phyloP scores from a whole-genome alignment of 164 flowering plant genomes.

The Stephania japonica region DNA sequence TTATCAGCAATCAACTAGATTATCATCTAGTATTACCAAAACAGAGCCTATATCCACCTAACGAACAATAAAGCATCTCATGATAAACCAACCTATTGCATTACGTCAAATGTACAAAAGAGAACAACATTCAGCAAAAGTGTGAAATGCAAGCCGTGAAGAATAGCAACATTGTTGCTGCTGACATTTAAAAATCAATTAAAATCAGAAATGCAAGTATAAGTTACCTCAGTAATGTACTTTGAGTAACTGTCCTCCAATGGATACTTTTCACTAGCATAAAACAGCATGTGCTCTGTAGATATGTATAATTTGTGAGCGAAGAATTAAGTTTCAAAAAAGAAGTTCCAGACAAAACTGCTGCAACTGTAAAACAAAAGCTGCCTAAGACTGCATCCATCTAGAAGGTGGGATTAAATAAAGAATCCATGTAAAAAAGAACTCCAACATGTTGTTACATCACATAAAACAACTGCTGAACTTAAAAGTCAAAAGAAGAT shows the following conservation, averaged over 20 bases:
- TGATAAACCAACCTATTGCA: neutral
- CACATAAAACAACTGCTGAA: too few relatives aligned
- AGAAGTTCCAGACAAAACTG: neutral
- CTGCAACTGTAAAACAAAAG: neutral
- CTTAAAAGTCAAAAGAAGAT: too few relatives aligned
- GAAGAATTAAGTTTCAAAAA: conserved; percentile 1
- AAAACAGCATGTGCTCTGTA: conserved; percentile 98
- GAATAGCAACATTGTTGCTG: neutral
- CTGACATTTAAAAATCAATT: neutral
- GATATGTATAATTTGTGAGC: conserved; percentile 9
- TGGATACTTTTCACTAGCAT: conserved; percentile 96
- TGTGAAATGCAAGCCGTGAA: neutral
- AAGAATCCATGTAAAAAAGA: too few relatives aligned
- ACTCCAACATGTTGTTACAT: too few relatives aligned
- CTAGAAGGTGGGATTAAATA: neutral
- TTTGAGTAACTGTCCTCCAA: conserved; percentile 85
- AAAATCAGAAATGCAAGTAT: neutral
- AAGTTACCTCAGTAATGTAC: conserved; percentile 80
- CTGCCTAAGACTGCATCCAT: neutral
- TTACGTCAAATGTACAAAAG: neutral
- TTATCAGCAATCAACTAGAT: too few relatives aligned
- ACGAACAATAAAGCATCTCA: neutral
- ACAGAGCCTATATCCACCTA: neutral
- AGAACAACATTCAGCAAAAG: neutral
- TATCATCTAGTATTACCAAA: too few relatives aligned